These are phyloP conservation scores for Murraya paniculata DNA, from an alignment of 345 rosid species.

Conservation along the genomic window DNA sequence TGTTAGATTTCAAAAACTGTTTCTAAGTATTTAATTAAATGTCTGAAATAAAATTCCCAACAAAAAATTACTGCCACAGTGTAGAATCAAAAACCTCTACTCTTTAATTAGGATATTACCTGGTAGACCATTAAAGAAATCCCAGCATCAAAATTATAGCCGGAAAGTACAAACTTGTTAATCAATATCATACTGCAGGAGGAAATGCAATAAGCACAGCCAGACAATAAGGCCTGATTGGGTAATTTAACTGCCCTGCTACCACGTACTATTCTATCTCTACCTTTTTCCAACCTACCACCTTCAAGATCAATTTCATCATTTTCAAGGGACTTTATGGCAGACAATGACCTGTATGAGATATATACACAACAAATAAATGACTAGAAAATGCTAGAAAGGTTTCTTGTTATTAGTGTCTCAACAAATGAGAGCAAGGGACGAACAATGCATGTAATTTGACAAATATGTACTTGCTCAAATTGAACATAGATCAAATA, in stretches of 20 bases:
- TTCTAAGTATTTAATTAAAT: not conserved
- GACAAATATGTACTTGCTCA: not conserved
- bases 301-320: conserved; percentile 78
- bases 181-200: conserved; percentile 98
- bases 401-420: not conserved
- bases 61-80: not conserved
- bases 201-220: conserved; percentile 89
- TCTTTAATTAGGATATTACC: conserved; percentile 38
- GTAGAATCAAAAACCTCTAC: not conserved
- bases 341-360: conserved; percentile 42
- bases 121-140: conserved; percentile 95
- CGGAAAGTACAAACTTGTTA: conserved; percentile 91
- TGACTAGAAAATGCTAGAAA: not conserved
- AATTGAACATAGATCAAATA: not conserved
- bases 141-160: conserved; percentile 92
- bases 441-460: not conserved
- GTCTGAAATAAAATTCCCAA: conserved; percentile 5
- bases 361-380: conserved; percentile 13
- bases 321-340: conserved; percentile 56
- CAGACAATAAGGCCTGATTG: conserved; percentile 81
- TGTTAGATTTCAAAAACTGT: conserved; percentile 5
- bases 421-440: not conserved
- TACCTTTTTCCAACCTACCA: conserved; percentile 61
- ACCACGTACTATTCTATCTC: conserved; percentile 46
- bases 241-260: conserved; percentile 43